phyloP scores from a whole-genome alignment of 352 stramenopile species.

The Plasmopara halstedii region DNA sequence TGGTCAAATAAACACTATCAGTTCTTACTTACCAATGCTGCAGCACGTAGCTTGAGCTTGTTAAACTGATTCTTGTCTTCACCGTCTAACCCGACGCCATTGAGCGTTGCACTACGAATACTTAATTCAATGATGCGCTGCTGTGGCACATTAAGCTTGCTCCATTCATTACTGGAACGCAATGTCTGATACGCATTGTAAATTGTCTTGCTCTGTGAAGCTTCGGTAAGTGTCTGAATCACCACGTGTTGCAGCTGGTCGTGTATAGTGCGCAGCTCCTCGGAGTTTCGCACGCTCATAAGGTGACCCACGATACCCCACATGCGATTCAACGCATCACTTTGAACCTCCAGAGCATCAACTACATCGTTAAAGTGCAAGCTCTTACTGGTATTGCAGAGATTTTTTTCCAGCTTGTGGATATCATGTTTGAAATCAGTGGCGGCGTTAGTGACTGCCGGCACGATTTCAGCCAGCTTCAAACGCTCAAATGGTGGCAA shows the following conservation, averaged over 20 bases:
- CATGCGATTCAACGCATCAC: constrained; percentile 86
- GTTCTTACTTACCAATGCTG: constrained; percentile 62
- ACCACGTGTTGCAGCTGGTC: constrained; percentile 91
- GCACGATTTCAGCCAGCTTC: constrained; percentile 49
- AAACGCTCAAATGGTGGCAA: constrained; percentile 67
- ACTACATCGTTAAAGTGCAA: constrained; percentile 85
- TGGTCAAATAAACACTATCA: background rate
- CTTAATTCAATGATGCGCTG: constrained; percentile 87
- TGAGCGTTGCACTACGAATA: constrained; percentile 85
- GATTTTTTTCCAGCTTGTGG: constrained; percentile 31
- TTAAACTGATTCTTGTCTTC: constrained; percentile 93
- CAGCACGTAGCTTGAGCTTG: constrained; percentile 90
- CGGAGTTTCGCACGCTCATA: constrained; percentile 95
- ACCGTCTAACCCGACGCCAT: constrained; percentile 90
- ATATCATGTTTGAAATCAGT: constrained; percentile 45
- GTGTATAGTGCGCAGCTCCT: constrained; percentile 91
- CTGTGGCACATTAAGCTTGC: constrained; percentile 44
- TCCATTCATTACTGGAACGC: constrained; percentile 54
- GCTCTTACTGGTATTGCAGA: constrained; percentile 14
- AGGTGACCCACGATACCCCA: constrained; percentile 96
- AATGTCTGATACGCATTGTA: constrained; percentile 88
- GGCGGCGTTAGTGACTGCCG: constrained; percentile 45
- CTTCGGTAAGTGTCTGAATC: constrained; percentile 88
- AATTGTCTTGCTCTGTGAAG: constrained; percentile 89
- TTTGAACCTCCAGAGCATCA: constrained; percentile 88